Percentiles rank a stretch among this genome's conserved stretches.
phyloP scores from a whole-genome alignment of 257 asterid species.

The Solanum pinnatisectum region DNA sequence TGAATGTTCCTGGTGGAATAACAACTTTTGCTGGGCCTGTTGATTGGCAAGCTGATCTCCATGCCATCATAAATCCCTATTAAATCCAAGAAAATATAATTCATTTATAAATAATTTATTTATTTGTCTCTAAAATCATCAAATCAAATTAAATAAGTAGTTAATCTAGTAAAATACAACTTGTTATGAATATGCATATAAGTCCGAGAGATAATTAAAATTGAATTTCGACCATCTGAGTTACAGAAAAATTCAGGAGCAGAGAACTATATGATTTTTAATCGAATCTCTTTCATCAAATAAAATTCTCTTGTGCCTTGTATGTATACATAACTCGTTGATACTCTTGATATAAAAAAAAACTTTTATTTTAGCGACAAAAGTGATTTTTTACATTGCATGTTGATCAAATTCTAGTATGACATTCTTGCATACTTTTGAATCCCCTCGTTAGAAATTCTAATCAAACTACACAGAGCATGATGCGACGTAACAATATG shows the following conservation, averaged over 20 bases:
- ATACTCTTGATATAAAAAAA: background rate
- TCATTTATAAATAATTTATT: no score
- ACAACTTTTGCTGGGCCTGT: conserved; percentile 20
- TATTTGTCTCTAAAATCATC: no score
- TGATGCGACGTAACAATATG: background rate
- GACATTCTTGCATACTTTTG: background rate
- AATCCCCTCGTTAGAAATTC: background rate
- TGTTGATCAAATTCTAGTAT: background rate
- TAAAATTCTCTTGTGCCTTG: background rate
- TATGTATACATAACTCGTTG: background rate
- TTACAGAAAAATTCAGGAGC: accelerated
- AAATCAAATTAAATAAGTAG: background rate
- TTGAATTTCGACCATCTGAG: background rate
- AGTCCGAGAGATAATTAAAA: background rate
- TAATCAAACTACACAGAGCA: accelerated
- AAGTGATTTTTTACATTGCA: background rate
- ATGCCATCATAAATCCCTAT: conserved; percentile 44
- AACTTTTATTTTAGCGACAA: background rate
- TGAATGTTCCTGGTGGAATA: conserved; percentile 35
- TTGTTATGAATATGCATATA: background rate
- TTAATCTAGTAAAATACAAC: background rate
- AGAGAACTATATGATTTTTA: background rate
- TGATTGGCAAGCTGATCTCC: conserved; percentile 45
- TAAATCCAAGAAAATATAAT: background rate
- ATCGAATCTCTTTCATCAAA: background rate